Evolutionary conservation across 2,329 filamentous ascomycete genomes (phyloP).

Genomic region (Coniosporium tulheliwenetii): DNA sequence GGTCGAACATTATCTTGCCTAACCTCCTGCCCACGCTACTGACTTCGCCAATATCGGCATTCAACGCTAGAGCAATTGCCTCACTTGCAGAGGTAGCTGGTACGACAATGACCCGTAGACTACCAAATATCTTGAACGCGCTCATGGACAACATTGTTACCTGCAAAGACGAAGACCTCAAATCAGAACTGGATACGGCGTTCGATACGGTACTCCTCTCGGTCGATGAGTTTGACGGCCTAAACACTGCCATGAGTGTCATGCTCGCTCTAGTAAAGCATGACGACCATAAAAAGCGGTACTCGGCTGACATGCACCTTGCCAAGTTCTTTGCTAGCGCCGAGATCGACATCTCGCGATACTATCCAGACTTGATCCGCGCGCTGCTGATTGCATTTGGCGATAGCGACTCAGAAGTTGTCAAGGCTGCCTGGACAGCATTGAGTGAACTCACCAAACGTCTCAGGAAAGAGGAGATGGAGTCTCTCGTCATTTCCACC

Average conservation of each 20-base stretch:
- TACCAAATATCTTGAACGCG: conserved; percentile 82
- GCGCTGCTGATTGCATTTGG: conserved; percentile 84
- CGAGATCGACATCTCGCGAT: conserved; percentile 81
- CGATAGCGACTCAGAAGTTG: conserved; percentile 66
- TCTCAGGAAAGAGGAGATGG: conserved; percentile 96
- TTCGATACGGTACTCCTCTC: conserved; percentile 85
- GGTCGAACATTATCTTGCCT: conserved; percentile 91
- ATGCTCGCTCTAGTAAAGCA: conserved; percentile 80
- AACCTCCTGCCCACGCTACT: conserved; percentile 91
- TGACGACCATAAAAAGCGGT: conserved; percentile 75
- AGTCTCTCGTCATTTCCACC: conserved; percentile 73
- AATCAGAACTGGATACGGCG: conserved; percentile 56
- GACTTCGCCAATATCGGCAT: conserved; percentile 75
- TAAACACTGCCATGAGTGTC: conserved; percentile 91
- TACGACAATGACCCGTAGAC: conserved; percentile 72
- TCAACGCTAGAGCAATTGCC: conserved; percentile 88
- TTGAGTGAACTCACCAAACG: conserved; percentile 77
- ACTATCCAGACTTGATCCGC: conserved; percentile 90
- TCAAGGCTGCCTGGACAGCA: conserved; percentile 80
- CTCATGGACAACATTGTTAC: conserved; percentile 85
- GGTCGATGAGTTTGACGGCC: conserved; percentile 88
- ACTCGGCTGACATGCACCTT: conserved; percentile 63
- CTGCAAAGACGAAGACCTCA: conserved; percentile 59
- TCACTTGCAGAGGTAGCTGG: conserved; percentile 87
- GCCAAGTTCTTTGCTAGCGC: conserved; percentile 72